These are phyloP conservation scores for Ophiostoma tasmaniense DNA, from an alignment of 2,329 filamentous ascomycete genomes.

Conservation along the genomic window DNA sequence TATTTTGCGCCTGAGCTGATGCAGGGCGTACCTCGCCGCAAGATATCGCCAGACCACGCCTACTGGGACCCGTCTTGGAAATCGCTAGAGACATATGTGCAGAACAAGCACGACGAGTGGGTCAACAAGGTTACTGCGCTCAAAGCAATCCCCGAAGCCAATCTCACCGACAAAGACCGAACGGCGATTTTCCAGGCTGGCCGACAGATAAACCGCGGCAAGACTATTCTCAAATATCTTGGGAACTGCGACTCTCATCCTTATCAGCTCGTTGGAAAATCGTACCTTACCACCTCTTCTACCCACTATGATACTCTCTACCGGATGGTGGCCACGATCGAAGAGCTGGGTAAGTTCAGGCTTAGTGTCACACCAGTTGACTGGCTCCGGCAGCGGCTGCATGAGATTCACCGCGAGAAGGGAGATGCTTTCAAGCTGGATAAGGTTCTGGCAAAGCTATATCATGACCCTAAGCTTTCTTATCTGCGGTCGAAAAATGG, in stretches of 20 bases:
- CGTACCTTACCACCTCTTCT: slow-evolving; percentile 38
- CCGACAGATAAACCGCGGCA: slow-evolving; percentile 48
- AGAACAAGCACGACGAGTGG: slow-evolving; percentile 40
- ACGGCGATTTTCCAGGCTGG: slow-evolving; percentile 45
- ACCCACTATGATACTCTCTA: slow-evolving; percentile 49
- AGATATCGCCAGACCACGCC: slow-evolving; percentile 41
- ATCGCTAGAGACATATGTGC: slow-evolving; percentile 35
- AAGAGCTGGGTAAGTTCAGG: slow-evolving; percentile 45
- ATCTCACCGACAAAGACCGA: slow-evolving; percentile 27
- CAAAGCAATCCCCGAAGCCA: slow-evolving; percentile 26
- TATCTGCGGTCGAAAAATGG: slow-evolving; percentile 43
- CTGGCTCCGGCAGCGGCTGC: slow-evolving; percentile 49
- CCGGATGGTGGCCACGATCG: slow-evolving; percentile 45
- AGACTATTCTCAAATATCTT: slow-evolving; percentile 44
- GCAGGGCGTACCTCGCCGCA: slow-evolving; percentile 43
- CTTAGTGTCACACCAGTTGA: slow-evolving; percentile 45
- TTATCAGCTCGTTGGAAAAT: slow-evolving; percentile 47
- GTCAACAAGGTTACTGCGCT: slow-evolving; percentile 41
- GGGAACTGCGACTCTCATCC: slow-evolving; percentile 44
- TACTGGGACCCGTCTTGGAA: slow-evolving; percentile 51
- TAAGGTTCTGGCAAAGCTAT: slow-evolving; percentile 44
- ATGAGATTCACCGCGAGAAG: slow-evolving; percentile 38
- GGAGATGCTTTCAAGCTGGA: slow-evolving; percentile 43
- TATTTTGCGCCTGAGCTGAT: slow-evolving; percentile 46
- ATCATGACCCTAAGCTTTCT: slow-evolving; percentile 46